Evolutionary conservation across 73 alveolate species (phyloP).

Genomic region (Tetrahymena thermophila): DNA sequence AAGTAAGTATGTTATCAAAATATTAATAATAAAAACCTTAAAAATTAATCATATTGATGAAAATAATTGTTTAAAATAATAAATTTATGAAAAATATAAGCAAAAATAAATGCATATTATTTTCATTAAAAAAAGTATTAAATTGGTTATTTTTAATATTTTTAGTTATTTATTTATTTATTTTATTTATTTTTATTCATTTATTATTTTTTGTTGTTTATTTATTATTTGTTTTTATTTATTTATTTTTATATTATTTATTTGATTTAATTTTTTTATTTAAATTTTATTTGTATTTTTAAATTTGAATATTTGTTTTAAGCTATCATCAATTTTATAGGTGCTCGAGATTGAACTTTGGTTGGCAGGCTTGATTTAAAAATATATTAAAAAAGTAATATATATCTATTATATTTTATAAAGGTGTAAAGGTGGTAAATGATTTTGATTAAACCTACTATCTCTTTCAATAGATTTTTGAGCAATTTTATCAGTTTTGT

Average conservation of each 20-base stretch:
- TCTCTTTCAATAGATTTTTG: background rate
- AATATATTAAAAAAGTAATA: background rate
- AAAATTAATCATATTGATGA: too few species aligned
- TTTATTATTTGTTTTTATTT: background rate
- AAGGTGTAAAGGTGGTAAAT: background rate
- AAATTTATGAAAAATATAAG: too few species aligned
- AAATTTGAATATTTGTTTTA: background rate
- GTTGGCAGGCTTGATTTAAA: background rate
- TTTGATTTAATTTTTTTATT: background rate
- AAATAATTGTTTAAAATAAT: too few species aligned
- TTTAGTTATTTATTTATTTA: background rate
- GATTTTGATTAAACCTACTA: background rate
- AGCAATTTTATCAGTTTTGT: background rate
- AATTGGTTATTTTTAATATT: too few species aligned
- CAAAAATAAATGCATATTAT: too few species aligned
- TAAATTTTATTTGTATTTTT: background rate
- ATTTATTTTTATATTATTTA: background rate
- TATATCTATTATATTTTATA: background rate
- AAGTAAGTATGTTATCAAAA: too few species aligned
- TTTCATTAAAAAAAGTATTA: too few species aligned
- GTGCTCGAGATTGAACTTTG: background rate
- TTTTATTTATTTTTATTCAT: background rate
- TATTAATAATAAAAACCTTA: too few species aligned
- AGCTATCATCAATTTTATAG: background rate
- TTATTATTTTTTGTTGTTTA: background rate